Base-by-base conservation (phyloP, 257 asterid genomes). In the Rubia yunnanensis region DNA sequence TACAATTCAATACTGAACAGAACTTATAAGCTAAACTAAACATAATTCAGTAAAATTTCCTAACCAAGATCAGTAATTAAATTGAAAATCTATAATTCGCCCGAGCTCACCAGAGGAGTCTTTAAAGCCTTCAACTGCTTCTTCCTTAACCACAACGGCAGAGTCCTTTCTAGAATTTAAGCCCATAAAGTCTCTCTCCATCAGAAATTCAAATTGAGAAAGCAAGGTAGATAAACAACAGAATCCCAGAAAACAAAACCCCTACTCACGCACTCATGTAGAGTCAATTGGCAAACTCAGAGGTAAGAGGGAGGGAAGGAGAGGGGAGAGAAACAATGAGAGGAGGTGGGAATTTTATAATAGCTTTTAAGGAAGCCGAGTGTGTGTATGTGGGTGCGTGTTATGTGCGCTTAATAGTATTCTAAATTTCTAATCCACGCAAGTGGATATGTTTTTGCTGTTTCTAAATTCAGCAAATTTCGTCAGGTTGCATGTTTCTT, bases 171-270 rank as follows among this genome's bases (percentile, higher is more conserved):
- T 60, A 10, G 63, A 70, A 66, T 72, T 84, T 82, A 86, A 69
- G 11, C 95, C 95, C 89, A 88, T 60, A 75, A 86, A 86, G 77
- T 88, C 95, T 64, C 88, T 79, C 84, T 86, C 95, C 96, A 88
- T 88, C 55, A 54, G 52, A 64, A 48, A n/a, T 48, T 48, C 27
- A 41, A 38, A 5, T 35, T 66, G 49, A 49, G 49, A 15, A 35
- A 54, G 61, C 59, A 68, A 72, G 63, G 30, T 5, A 34, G 64
- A 60, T 24, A 24, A 32, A 61, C 11, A 26, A 41, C 50, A 30
- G 60, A 58, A 59, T 22, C 67, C 76, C 67, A 65, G 63, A 58
- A 65, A 38, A 28, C 2, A 60, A 71, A 68, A 39, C 24, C 53
- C 56, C 64, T 30, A 5, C 24, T 18, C 20, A 61, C 17, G 48